Conservation (phyloP, 176 grass and related monocot genomes). For the Lolium perenne region DNA sequence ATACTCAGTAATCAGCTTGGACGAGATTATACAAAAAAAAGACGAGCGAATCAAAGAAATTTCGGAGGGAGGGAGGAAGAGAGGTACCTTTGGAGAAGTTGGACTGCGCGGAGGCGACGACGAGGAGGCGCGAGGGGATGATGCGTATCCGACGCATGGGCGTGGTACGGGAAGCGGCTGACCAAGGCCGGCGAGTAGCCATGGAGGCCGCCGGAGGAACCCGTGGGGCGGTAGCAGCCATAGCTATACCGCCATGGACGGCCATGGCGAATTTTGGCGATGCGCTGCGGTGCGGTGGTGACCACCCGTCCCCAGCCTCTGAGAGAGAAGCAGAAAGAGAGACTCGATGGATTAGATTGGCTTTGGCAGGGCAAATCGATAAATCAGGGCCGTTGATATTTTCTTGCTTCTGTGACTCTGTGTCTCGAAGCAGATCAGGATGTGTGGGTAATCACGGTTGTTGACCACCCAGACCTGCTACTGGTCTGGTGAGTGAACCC, state of each 20-base stretch:
- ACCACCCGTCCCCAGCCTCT: not conserved
- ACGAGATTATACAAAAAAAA: too few species aligned
- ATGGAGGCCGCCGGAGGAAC: not conserved
- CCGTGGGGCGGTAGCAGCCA: not conserved
- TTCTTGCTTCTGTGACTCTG: too few species aligned
- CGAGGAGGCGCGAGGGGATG: not conserved
- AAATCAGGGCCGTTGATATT: too few species aligned
- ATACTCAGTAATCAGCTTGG: not conserved
- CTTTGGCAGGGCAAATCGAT: too few species aligned
- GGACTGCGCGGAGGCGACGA: not conserved
- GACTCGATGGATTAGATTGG: too few species aligned
- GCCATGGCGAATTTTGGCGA: not conserved
- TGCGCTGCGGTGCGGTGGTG: not conserved
- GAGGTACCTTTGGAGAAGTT: slow-evolving; percentile 16
- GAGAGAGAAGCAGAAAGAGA: not conserved
- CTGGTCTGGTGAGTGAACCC: too few species aligned
- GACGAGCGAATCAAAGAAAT: too few species aligned
- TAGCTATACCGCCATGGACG: slow-evolving; percentile 1
- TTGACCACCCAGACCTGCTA: too few species aligned
- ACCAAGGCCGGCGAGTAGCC: not conserved
- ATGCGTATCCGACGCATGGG: not conserved
- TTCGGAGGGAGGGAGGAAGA: too few species aligned
- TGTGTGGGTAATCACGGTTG: too few species aligned
- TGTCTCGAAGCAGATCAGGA: too few species aligned
- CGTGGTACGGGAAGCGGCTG: not conserved